phyloP scores from a whole-genome alignment of 108 stramenopile genomes.

The Cyclotella cryptica region DNA sequence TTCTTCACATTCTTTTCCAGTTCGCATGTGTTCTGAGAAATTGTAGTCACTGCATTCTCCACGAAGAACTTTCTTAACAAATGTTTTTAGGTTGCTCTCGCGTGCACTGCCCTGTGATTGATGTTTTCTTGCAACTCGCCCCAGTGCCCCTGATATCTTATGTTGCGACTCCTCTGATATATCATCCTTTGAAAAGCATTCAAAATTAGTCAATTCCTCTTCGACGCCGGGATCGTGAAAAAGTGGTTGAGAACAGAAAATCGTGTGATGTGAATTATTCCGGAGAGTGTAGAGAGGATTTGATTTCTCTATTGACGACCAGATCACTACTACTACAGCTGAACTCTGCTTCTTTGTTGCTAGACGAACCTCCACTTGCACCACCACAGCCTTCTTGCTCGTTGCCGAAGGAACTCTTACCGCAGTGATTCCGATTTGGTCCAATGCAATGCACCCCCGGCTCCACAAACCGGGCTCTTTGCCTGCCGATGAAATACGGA shows the following conservation, averaged over 20 bases:
- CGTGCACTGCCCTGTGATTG: background rate
- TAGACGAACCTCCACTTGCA: conserved; percentile 81
- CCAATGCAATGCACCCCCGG: conserved; percentile 68
- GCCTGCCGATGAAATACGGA: conserved; percentile 50
- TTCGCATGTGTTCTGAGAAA: conserved; percentile 23
- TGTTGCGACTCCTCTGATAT: background rate
- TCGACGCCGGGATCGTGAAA: conserved; percentile 24
- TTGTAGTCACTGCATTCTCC: conserved; percentile 13
- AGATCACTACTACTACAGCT: conserved; percentile 79
- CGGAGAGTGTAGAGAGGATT: conserved; percentile 76
- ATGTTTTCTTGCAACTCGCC: conserved; percentile 4
- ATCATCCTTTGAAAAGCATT: conserved; percentile 6
- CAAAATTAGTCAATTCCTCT: background rate
- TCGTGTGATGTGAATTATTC: conserved; percentile 63
- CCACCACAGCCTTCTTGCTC: conserved; percentile 55
- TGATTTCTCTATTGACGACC: conserved; percentile 68
- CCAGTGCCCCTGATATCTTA: background rate
- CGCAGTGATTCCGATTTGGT: conserved; percentile 81
- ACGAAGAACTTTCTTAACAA: background rate
- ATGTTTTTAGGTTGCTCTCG: background rate
- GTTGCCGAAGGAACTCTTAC: conserved; percentile 62
- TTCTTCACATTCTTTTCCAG: conserved; percentile 54
- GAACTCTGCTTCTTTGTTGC: conserved; percentile 78
- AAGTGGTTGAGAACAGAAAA: conserved; percentile 75
- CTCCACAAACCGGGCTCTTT: conserved; percentile 61